Conservation (phyloP, 768 basidiomycete genomes). For the Boletellus ananiceps region DNA sequence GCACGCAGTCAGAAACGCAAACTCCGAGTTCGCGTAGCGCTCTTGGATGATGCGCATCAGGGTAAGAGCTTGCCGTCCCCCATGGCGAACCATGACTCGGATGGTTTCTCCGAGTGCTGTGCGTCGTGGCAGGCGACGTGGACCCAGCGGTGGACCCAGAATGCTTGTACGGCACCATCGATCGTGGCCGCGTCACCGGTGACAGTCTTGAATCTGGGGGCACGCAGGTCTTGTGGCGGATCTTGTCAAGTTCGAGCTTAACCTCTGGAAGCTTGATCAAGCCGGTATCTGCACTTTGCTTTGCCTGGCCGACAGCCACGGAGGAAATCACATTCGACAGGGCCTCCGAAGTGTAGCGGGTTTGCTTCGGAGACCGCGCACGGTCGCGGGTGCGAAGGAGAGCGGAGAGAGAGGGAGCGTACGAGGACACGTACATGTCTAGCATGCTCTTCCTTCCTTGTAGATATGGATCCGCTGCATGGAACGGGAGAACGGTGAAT, state of each 20-base stretch:
- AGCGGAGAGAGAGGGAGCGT: not conserved
- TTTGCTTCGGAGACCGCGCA: not conserved
- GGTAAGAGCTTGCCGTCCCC: not conserved
- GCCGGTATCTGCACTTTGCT: not conserved
- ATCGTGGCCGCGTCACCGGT: not conserved
- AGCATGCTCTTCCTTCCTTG: not conserved
- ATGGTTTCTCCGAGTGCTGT: not conserved
- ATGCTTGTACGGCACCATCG: not conserved
- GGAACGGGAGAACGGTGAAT: not conserved
- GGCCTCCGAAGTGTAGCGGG: not conserved
- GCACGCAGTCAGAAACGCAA: not conserved
- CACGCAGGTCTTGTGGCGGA: not conserved
- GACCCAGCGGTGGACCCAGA: not conserved
- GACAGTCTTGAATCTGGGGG: not conserved
- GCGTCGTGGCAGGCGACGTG: not conserved
- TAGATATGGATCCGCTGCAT: not conserved
- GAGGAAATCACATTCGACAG: not conserved
- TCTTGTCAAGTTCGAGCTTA: not conserved
- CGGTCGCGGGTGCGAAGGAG: not conserved
- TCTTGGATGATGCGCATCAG: slow-evolving; percentile 1
- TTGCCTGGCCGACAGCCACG: not conserved
- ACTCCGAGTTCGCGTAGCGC: not conserved
- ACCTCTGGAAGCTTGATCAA: not conserved
- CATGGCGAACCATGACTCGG: not conserved
- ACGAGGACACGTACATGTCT: not conserved